Evolutionary conservation across 106 monocot genomes (phyloP).

Genomic region (Acanthochlamys bracteata): DNA sequence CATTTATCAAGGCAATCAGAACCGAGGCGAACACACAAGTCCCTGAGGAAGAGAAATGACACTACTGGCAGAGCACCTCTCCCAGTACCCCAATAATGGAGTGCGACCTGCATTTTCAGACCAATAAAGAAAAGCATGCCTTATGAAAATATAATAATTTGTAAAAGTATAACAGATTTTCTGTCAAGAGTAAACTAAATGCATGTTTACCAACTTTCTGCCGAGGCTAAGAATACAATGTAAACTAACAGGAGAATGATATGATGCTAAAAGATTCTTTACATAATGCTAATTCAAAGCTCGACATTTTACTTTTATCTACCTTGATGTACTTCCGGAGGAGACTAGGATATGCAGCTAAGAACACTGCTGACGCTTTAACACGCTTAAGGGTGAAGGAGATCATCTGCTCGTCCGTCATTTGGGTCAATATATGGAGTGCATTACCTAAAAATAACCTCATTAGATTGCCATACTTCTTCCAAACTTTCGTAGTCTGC

Average conservation of each 20-base stretch:
- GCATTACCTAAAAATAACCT: conserved; percentile 81
- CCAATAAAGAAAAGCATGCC: no score
- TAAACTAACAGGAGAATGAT: neutral
- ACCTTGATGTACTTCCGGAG: conserved; percentile 94
- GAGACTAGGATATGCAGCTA: conserved; percentile 76
- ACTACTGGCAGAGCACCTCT: conserved; percentile 73
- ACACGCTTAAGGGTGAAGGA: conserved; percentile 86
- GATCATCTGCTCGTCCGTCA: conserved; percentile 97
- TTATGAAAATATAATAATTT: no score
- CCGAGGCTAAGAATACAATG: no score
- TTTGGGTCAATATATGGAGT: conserved; percentile 84
- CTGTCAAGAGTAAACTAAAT: no score
- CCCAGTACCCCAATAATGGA: conserved; percentile 86
- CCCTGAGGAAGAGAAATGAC: conserved; percentile 87
- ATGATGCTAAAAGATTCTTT: no score
- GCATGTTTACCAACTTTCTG: no score
- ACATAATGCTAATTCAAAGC: no score
- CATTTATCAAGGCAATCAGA: conserved; percentile 85
- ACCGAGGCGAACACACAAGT: conserved; percentile 79
- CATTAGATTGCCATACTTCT: conserved; percentile 62
- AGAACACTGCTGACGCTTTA: conserved; percentile 78
- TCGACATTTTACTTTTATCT: neutral
- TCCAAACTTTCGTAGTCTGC: conserved; percentile 49
- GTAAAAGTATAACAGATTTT: no score
- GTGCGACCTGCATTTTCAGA: conserved; percentile 39